These are phyloP conservation scores for Bolboschoenus planiculmis DNA, from an alignment of 176 grass and related monocot genomes.

Conservation along the genomic window DNA sequence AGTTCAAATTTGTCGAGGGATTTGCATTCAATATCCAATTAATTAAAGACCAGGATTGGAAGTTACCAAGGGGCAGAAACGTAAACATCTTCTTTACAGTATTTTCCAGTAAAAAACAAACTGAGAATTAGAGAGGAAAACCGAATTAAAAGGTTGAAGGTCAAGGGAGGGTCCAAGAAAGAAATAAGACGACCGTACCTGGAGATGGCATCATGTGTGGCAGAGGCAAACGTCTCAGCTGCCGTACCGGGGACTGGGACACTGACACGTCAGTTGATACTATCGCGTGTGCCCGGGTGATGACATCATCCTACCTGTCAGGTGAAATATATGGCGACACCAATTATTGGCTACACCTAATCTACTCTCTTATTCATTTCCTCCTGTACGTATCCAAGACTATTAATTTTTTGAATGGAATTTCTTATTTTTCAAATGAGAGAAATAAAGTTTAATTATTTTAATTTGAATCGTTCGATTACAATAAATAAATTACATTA, in stretches of 20 bases:
- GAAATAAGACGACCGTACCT: slow-evolving; percentile 5
- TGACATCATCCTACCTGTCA: not conserved
- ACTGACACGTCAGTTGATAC: not conserved
- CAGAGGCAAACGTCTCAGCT: not conserved
- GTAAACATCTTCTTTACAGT: too few relatives aligned
- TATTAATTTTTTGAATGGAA: too few relatives aligned
- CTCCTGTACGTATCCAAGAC: not conserved
- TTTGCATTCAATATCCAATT: too few relatives aligned
- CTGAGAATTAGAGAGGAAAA: not conserved
- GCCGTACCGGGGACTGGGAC: slow-evolving; percentile 13
- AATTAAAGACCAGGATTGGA: too few relatives aligned
- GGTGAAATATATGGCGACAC: not conserved
- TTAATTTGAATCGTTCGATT: too few relatives aligned
- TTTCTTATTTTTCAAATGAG: too few relatives aligned
- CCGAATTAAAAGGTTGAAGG: not conserved
- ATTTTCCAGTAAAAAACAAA: not conserved
- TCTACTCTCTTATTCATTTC: not conserved
- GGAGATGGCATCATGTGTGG: slow-evolving; percentile 7
- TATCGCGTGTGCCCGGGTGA: not conserved
- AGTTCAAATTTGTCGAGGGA: too few relatives aligned
- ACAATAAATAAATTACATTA: too few relatives aligned
- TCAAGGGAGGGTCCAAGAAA: not conserved
- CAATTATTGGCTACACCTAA: slow-evolving; percentile 20
- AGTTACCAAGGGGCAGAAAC: too few relatives aligned
- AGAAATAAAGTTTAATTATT: too few relatives aligned